Base-by-base conservation (phyloP, 805 yeast species). In the Jamesozyma jinghongensis region DNA sequence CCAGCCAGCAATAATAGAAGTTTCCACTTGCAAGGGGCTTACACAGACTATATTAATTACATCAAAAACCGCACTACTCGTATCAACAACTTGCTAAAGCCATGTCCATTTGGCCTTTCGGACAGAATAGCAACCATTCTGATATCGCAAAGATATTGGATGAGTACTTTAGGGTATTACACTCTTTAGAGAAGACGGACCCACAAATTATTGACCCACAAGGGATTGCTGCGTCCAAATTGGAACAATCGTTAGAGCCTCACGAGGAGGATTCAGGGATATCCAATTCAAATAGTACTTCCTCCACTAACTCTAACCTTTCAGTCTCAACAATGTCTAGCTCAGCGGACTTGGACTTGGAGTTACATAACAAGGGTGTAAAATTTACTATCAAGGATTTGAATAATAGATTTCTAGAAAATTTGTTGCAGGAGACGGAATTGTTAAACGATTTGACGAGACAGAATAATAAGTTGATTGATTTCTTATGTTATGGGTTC, bases 101-200 rank as follows among this genome's bases (percentile, higher is more conserved):
- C 10, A 67, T 68, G 72, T 66, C 73, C 16, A 62, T 63, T 48
- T 68, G 73, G 73, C 70, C 70, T 17, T 67, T 67, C 52, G 70
- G 68, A 54, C 67, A 63, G 50, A 59, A 56, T 45, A 48, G 50
- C 27, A 54, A 52, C 30, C 50, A 57, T 20, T 57, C 68, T 26
- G 59, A 64, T 40, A 59, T 67, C 26, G 63, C 59, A 46, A 61
- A 62, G 48, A 58, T 66, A n/a, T 53, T 71, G 44, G 71, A 65
- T 34, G 65, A 63, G 25, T 68, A 68, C 46, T 65, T 64, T 47
- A 54, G 53, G 25, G 50, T 56, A 6, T 40, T 59, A 31, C 56
- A 53, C 38, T 36, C 47, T 12, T 42, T 61, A 31, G 62, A 59
- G 32, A 48, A 22, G 10, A 22, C 26, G 6, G 26, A 22, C 10